A percentile compares a stretch with the other conserved stretches of the same genome.
Evolutionary conservation across 1,284 basidiomycete species (phyloP).

Genomic region (Xerocomus nothofagi): DNA sequence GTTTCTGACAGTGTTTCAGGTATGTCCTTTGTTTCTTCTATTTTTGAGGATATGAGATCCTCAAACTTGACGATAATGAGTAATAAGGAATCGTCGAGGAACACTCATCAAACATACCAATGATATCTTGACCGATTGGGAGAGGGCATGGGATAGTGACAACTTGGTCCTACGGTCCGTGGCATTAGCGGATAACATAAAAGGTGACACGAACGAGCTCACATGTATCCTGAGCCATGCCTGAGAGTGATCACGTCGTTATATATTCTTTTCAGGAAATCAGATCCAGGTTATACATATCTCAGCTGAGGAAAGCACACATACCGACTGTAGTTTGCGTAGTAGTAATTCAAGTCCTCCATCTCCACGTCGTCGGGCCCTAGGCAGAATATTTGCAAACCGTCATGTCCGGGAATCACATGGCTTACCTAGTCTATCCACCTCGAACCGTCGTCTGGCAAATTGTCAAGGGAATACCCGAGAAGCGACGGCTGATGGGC

Average conservation of each 20-base stretch:
- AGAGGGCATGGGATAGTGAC: constrained; percentile 90
- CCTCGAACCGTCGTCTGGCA: constrained; percentile 85
- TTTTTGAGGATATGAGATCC: constrained; percentile 89
- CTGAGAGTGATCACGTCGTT: constrained; percentile 97
- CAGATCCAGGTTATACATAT: constrained; percentile 10
- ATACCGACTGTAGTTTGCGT: constrained; percentile 92
- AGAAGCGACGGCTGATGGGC: constrained; percentile 34
- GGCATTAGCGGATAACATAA: constrained; percentile 18
- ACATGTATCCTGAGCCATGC: constrained; percentile 96
- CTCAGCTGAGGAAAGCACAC: constrained; percentile 23
- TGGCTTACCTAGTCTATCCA: constrained; percentile 76
- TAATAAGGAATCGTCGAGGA: neutral
- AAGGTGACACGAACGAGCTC: constrained; percentile 33
- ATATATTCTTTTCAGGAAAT: constrained; percentile 69
- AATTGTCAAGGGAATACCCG: constrained; percentile 12
- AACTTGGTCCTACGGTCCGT: constrained; percentile 80
- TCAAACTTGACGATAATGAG: constrained; percentile 61
- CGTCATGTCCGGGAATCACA: constrained; percentile 1
- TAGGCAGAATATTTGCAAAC: constrained; percentile 31
- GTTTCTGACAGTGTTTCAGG: constrained; percentile 92
- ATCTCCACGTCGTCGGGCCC: constrained; percentile 85
- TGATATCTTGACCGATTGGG: constrained; percentile 97
- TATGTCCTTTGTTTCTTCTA: constrained; percentile 96
- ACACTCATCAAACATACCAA: constrained; percentile 47
- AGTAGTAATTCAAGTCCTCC: constrained; percentile 97